These are phyloP conservation scores for Lentithecium fluviatile DNA, from an alignment of 495 filamentous ascomycete genomes.

Conservation along the genomic window DNA sequence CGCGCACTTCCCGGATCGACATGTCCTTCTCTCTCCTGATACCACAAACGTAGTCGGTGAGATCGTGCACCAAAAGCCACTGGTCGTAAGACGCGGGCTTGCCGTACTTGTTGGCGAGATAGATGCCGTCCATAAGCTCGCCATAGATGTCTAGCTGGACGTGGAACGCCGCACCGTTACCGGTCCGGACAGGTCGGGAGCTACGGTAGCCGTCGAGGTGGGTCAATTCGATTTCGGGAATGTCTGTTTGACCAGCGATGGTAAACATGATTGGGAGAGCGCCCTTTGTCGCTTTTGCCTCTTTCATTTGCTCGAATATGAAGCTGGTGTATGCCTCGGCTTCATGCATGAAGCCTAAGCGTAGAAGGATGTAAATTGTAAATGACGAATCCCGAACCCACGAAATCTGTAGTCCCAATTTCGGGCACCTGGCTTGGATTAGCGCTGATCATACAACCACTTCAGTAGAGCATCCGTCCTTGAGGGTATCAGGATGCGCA, in stretches of 20 bases:
- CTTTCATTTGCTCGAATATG: conserved; percentile 64
- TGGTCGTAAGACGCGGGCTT: conserved; percentile 72
- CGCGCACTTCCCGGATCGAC: conserved; percentile 77
- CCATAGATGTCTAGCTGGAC: conserved; percentile 75
- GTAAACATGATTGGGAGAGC: conserved; percentile 77
- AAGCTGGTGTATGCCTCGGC: conserved; percentile 73
- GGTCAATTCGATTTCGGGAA: conserved; percentile 54
- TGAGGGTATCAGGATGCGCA: too few species aligned
- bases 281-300: conserved; percentile 48
- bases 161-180: conserved; percentile 72
- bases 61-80: conserved; percentile 60
- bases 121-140: conserved; percentile 72
- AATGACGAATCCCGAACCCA: conserved; percentile 76
- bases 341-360: conserved; percentile 70
- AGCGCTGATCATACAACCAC: not conserved
- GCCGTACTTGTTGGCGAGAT: conserved; percentile 74
- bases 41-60: conserved; percentile 53
- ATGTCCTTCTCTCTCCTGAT: conserved; percentile 62
- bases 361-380: conserved; percentile 69
- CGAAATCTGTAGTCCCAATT: conserved; percentile 78
- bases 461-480: too few species aligned
- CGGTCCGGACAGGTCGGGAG: conserved; percentile 68
- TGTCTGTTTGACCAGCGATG: conserved; percentile 68
- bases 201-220: conserved; percentile 68
- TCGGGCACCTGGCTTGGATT: conserved; percentile 40